Base-by-base conservation (phyloP, 2,329 filamentous ascomycete genomes). In the Ophiostoma populinum region DNA sequence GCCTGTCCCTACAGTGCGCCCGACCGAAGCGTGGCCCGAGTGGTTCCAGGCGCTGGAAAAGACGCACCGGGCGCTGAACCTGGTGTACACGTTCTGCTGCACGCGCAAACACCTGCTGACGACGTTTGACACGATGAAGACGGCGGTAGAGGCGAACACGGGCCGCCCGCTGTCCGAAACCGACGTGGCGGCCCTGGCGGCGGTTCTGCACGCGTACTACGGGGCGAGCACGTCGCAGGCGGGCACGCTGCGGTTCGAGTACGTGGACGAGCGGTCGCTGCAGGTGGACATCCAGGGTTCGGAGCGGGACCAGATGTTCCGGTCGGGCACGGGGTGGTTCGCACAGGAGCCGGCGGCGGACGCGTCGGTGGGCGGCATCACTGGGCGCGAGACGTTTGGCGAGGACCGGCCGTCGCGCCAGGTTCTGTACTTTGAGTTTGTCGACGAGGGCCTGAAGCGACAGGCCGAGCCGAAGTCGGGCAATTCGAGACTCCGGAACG, bases 41-140 rank as follows among this genome's bases (percentile, higher is more conserved):
- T 62, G 67, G 30, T 81, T 95, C 53, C 76, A 71, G 38, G 61
- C 63, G 27, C 64, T 95, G 7, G 73, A 78, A 18, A 75, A 76
- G 51, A 80, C 76, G 0, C 80, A 95, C 51, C 70, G 75, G 41
- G 87, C 90, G 1, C 58, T 98, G 40, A 98, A 93, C 47, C 59
- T 95, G 2, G 83, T 95, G 1, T 93, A 83, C 47, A 95, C 90
- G 0, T 95, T 98, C 51, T 92, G 83, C 58, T 90, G 76, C 51
- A 87, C 87, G 1, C 75, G 90, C 30, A 94, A 92, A 51, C 81
- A 95, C 47, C 66, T 95, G 19, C 75, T 81, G 1, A 95, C 90
- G 0, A 94, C 87, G 0, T 83, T 94, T 45, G 80, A 90, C 12
- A 93, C 79, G 6, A 80, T 98, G 31, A 83, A 76, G 46, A 69